Conservation (phyloP, 2,329 filamentous ascomycete species). For the Hysterium pulicare region DNA sequence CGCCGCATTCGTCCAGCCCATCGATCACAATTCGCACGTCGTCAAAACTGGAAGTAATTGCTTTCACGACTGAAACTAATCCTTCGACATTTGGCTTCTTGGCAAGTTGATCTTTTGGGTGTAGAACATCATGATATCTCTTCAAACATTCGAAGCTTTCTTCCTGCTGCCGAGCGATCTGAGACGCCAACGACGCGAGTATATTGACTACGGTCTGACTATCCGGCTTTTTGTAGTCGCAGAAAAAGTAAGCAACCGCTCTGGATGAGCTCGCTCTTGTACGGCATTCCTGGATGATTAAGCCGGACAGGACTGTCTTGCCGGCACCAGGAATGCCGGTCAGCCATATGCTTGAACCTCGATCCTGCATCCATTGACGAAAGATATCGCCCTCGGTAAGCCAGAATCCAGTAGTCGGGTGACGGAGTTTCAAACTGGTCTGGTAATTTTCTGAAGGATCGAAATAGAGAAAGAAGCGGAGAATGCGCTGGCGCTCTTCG, state of each 20-base stretch:
- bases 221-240: conserved; percentile 25
- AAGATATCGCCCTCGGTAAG: conserved; percentile 5
- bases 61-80: conserved; percentile 7
- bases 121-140: conserved; percentile 6
- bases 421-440: conserved; percentile 6
- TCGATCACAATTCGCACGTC: conserved; percentile 22
- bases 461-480: conserved; percentile 7
- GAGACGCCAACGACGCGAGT: conserved; percentile 21
- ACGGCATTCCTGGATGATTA: conserved; percentile 6
- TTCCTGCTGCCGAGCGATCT: conserved; percentile 29
- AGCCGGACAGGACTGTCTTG: conserved; percentile 10
- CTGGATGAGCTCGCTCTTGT: background rate
- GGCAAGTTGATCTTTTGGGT: conserved; percentile 1
- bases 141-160: conserved; percentile 13
- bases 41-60: conserved; percentile 12
- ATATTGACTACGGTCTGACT: conserved; percentile 19
- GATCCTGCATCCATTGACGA: conserved; percentile 3
- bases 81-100: background rate
- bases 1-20: conserved; percentile 23
- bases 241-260: conserved; percentile 24
- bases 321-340: conserved; percentile 12
- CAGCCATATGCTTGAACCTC: conserved; percentile 8
- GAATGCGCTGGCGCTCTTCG: conserved; percentile 4
- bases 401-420: conserved; percentile 9
- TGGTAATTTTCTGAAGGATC: conserved; percentile 7